These are phyloP conservation scores for Heracleum sosnowskyi DNA, from an alignment of 129 eudicot genomes.

Conservation along the genomic window DNA sequence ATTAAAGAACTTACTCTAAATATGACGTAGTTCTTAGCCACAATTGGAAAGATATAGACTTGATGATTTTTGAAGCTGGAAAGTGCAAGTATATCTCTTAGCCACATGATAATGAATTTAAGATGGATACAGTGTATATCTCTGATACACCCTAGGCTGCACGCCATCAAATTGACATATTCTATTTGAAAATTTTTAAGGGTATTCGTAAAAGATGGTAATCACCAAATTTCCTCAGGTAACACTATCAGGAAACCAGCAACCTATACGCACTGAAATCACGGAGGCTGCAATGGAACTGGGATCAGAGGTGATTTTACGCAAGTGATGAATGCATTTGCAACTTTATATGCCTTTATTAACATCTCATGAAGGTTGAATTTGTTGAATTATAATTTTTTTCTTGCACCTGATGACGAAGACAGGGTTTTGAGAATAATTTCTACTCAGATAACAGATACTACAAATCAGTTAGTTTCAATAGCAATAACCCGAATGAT, in stretches of 20 bases:
- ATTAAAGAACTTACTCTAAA: neutral
- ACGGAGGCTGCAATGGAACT: slow-evolving; percentile 95
- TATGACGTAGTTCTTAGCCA: neutral
- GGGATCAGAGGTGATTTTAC: slow-evolving; percentile 70
- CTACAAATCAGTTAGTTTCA: neutral
- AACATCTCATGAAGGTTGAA: neutral
- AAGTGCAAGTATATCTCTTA: too few relatives aligned
- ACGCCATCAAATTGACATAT: neutral
- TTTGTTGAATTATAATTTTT: neutral
- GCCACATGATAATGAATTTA: neutral
- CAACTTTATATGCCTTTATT: neutral
- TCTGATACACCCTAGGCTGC: neutral
- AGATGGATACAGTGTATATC: neutral
- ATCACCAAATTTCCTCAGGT: slow-evolving; percentile 39
- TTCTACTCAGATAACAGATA: neutral
- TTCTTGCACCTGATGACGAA: neutral
- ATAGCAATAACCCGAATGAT: neutral
- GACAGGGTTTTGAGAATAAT: neutral
- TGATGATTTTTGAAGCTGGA: neutral
- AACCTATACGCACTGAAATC: slow-evolving; percentile 86
- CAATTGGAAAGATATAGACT: neutral
- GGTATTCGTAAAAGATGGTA: neutral
- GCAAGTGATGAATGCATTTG: neutral
- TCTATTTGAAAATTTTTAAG: neutral
- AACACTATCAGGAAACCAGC: slow-evolving; percentile 88